Base-by-base conservation (phyloP, 2,329 filamentous ascomycete genomes). In the Monosporascus sp. region DNA sequence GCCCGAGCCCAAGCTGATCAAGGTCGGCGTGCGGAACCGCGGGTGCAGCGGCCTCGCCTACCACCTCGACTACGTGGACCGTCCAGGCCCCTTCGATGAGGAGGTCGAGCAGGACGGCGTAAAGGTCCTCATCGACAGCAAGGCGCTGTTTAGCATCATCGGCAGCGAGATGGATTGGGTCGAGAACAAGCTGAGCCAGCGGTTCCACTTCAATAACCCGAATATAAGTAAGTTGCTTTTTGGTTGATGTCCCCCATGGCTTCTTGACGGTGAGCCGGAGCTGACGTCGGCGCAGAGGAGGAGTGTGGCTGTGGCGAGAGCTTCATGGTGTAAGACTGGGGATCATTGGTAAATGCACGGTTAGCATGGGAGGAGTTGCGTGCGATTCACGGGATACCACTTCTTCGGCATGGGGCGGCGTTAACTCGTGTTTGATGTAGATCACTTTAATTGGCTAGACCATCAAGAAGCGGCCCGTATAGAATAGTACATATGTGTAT, bases 81-180 rank as follows among this genome's bases (percentile, higher is more conserved):
- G 92, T 77, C 82, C 93, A 0, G 91, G 86, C 4, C 78, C 82
- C 38, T 93, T 97, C 64, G 94, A 99, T 65, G 94, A 99, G 72
- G 80, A 86, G 50, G 91, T 99, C 1, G 92, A 95, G 68, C 94
- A 99, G 70, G 94, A 97, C 65, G 94, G 93, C 0, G 93, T 99
- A 53, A 93, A 89, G 73, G 93, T 99, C 37, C 71, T 97, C 69
- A 94, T 99, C 53, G 94, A 99, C 71, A 96, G 90, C 78, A 97
- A 97, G 77, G 94, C 94, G 43, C 76, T 99, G 49, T 92, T 99
- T 70, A 97, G 93, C 72, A 97, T 99, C 51, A 97, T 99, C 64
- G 94, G 94, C 5, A 96, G 89, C 67, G 93, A 97, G 74, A 99
- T 99, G 94, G 94, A 99, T 68, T 99, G 93, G 92, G 80, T 93